Base-by-base conservation (phyloP, 805 yeast genomes). In the Yarrowia alimentaria region DNA sequence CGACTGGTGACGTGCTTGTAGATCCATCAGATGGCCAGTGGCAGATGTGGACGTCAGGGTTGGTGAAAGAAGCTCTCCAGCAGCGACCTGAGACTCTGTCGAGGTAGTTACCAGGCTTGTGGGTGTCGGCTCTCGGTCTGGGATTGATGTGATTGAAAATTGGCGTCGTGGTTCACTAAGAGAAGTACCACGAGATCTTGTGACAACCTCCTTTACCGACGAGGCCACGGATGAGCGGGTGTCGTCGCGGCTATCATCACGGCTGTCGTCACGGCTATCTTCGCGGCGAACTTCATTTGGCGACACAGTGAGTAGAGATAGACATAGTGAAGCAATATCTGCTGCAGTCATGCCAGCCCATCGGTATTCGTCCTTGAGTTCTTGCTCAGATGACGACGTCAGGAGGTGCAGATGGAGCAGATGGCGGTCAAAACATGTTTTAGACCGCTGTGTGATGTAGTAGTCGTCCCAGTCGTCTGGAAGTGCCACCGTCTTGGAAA, bases 391-490 rank as follows among this genome's bases (percentile, higher is more conserved):
- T 1, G 68, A 62, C 12, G 64, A 61, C 9, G 71, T 53, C 29
- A 78, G 64, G 11, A 71, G 54, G 35, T 74, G 69, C 1, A 82
- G 81, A 57, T 81, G 84, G 6, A 77, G 53, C 32, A 68, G 57
- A 59, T 74, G 72, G 8, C 67, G 60, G 16, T 61, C 60, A 12
- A 70, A 61, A 13, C 69, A 47, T 1, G 56, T 34, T 28, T 60
- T 63, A 5, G 73, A 59, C 20, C 57, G 55, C 8, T 57, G 53
- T 8, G 61, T 57, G 40, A 72, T 62, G 54, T 62, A 61, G 56
- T 66, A 60, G 50, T 72, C 56, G 54, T 69, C 61, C 68, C 66
- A 61, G 57, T 62, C 60, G 59, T 64, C 61, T 33, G 61, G 13
- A 51, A 60, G 59, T 1, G 54, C 48, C 6, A 56, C 51, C 30